Evolutionary conservation across 768 basidiomycete species (phyloP).

Genomic region (Suillus spraguei): DNA sequence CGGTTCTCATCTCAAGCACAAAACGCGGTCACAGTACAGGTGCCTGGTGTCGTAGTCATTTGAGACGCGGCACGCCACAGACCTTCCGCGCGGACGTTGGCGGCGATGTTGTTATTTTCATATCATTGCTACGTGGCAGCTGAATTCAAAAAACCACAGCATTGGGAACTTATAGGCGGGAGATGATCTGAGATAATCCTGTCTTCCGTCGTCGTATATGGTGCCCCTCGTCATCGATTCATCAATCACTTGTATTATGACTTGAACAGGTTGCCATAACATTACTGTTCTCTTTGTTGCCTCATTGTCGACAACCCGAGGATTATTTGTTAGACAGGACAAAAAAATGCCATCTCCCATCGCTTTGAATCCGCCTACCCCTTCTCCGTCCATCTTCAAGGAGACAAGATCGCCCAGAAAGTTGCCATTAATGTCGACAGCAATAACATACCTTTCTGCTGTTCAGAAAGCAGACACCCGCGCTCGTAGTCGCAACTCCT

Average conservation of each 20-base stretch:
- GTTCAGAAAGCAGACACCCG: constrained; percentile 74
- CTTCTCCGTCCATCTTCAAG: constrained; percentile 60
- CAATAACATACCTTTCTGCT: constrained; percentile 61
- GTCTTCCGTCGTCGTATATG: neutral
- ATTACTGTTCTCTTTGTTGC: neutral
- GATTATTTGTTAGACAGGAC: constrained; percentile 14
- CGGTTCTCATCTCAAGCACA: neutral
- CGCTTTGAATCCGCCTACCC: constrained; percentile 55
- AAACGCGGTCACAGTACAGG: neutral
- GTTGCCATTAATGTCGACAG: constrained; percentile 46
- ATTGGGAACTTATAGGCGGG: neutral
- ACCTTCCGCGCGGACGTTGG: neutral
- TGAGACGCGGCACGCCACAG: neutral
- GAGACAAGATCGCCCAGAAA: constrained; percentile 47
- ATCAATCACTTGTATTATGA: neutral
- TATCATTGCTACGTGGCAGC: neutral
- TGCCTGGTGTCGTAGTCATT: neutral
- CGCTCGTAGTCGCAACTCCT: constrained; percentile 53
- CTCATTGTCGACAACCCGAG: constrained; percentile 15
- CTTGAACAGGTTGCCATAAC: neutral
- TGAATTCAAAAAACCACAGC: neutral
- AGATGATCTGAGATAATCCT: neutral
- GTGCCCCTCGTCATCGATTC: neutral
- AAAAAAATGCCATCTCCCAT: constrained; percentile 59
- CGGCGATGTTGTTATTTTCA: neutral